Percentiles rank a stretch among this genome's conserved stretches.
Evolutionary conservation across 257 asterid genomes (phyloP).

Genomic region (Solanum lycopersicoides): DNA sequence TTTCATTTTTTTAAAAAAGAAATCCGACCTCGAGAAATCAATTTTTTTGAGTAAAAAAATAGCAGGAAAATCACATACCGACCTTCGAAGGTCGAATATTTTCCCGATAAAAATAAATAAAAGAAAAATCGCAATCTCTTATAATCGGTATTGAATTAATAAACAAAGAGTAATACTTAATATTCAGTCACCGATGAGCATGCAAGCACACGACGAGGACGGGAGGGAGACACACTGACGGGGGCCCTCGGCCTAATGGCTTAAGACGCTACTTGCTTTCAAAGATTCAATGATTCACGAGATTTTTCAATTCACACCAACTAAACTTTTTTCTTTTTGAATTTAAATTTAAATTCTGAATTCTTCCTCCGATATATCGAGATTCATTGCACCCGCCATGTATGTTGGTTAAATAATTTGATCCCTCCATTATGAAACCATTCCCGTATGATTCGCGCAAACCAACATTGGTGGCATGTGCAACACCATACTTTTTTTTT

Average conservation of each 20-base stretch:
- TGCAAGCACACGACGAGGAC: neutral
- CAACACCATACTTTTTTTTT: neutral
- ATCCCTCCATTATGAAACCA: conserved; percentile 2
- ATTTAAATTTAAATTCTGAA: neutral
- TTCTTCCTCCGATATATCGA: neutral
- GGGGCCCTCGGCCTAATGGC: neutral
- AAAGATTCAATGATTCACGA: neutral
- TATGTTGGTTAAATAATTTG: neutral
- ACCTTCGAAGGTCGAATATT: neutral
- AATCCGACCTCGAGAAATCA: no score
- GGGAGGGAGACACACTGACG: no score
- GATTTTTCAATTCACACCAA: neutral
- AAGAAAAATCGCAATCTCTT: neutral
- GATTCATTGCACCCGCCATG: neutral
- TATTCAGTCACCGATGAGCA: no score
- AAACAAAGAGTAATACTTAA: neutral
- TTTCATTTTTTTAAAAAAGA: no score
- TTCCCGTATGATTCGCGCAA: conserved; percentile 2
- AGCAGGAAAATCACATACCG: no score
- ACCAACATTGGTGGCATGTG: neutral
- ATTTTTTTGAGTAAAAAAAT: no score
- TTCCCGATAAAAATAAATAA: neutral
- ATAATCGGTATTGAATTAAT: no score
- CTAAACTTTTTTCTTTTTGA: neutral
- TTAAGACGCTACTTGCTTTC: neutral